Conservation (phyloP, 495 filamentous ascomycete genomes). For the Podospora pseudoanserina region DNA sequence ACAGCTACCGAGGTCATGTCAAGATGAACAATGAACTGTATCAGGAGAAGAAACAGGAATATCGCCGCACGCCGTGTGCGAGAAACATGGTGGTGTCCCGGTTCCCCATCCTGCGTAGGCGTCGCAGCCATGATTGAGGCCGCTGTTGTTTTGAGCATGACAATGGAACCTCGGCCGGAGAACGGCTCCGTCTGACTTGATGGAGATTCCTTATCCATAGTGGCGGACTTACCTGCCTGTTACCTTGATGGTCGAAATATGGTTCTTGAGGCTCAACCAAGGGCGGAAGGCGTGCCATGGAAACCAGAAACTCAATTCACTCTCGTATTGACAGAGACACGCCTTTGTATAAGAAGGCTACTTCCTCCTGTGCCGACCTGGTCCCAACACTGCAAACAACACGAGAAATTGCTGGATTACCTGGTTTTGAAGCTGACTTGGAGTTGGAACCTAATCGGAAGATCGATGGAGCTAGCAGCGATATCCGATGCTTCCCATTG, state of each 20-base stretch:
- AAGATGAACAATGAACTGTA: conserved; percentile 47
- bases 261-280: not conserved
- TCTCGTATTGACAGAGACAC: not conserved
- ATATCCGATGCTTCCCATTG: not conserved
- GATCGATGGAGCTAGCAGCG: not conserved
- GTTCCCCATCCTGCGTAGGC: not conserved
- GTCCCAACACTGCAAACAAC: not conserved
- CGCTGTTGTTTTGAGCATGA: not conserved
- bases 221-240: not conserved
- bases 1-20: conserved; percentile 55
- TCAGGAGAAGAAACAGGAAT: conserved; percentile 25
- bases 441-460: not conserved
- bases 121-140: not conserved
- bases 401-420: not conserved
- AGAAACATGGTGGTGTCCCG: not conserved
- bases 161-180: not conserved
- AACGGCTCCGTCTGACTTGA: not conserved
- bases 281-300: not conserved
- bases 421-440: not conserved
- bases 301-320: not conserved
- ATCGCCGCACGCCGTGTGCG: conserved; percentile 11
- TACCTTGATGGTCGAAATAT: not conserved
- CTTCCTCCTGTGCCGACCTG: not conserved
- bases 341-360: not conserved
- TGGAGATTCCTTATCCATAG: not conserved